Conservation (phyloP, 2,329 filamentous ascomycete genomes). For the Phyllosticta paracitricarpa region DNA sequence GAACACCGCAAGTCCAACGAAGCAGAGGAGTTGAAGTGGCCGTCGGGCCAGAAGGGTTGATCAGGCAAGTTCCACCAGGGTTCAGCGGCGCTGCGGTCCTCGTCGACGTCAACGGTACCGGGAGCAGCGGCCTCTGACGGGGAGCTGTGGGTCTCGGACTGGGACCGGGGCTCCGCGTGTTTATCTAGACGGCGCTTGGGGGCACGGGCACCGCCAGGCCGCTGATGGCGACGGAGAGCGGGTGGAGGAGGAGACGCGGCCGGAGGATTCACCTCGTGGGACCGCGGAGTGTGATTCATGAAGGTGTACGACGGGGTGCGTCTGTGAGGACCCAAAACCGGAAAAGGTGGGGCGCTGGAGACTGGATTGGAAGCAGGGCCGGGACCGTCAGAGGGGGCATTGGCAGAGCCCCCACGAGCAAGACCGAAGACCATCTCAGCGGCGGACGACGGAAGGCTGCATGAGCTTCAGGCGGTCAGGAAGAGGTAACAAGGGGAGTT, state of each 20-base stretch:
- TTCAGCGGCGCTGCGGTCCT: neutral
- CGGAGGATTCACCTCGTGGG: neutral
- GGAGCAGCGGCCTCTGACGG: neutral
- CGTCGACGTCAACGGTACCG: neutral
- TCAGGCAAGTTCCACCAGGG: slow-evolving; percentile 8
- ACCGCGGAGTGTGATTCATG: slow-evolving; percentile 25
- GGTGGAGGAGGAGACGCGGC: neutral
- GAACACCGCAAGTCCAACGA: neutral
- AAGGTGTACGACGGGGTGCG: slow-evolving; percentile 13
- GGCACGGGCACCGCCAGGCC: neutral
- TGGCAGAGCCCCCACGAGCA: neutral
- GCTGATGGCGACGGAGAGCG: neutral
- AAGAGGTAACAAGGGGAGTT: neutral
- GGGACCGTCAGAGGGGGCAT: neutral
- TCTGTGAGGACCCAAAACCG: neutral
- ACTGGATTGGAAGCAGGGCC: neutral
- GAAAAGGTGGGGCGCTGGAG: neutral
- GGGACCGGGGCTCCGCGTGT: neutral
- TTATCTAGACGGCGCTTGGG: neutral
- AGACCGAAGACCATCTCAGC: neutral
- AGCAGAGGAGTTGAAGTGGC: neutral
- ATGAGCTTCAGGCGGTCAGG: neutral
- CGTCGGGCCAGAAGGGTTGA: slow-evolving; percentile 5
- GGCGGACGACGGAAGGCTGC: neutral
- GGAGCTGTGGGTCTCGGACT: neutral